Evolutionary conservation across 192 early-diverging fungal genomes (phyloP).

Genomic region (Linnemannia hyalina): DNA sequence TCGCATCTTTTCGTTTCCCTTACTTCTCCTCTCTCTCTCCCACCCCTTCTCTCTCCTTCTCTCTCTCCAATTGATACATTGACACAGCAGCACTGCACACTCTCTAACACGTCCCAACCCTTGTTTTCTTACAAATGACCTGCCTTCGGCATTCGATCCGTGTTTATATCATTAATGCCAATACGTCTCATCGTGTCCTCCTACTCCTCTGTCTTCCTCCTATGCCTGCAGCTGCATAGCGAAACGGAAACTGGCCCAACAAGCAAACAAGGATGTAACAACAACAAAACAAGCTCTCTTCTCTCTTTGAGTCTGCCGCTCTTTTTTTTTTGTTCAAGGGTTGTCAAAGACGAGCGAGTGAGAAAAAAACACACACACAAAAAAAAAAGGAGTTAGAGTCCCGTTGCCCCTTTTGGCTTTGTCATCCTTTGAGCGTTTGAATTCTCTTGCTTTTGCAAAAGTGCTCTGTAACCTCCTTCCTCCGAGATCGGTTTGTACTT

Average conservation of each 20-base stretch:
- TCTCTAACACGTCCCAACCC: not conserved
- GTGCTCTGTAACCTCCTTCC: not conserved
- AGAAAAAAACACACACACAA: not conserved
- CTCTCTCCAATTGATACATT: not conserved
- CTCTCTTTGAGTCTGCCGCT: not conserved
- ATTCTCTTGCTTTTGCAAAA: not conserved
- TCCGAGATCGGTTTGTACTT: not conserved
- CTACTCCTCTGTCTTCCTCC: not conserved
- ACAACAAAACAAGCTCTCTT: not conserved
- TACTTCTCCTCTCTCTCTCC: too few species aligned
- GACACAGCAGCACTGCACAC: not conserved
- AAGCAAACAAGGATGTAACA: not conserved
- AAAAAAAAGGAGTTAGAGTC: not conserved
- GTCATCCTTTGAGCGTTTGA: slow-evolving; percentile 2
- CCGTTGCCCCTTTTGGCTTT: not conserved
- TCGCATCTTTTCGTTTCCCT: too few species aligned
- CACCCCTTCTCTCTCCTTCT: too few species aligned
- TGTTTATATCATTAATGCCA: not conserved
- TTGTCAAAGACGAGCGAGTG: not conserved
- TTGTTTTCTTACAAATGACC: not conserved
- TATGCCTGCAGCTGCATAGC: slow-evolving; percentile 11
- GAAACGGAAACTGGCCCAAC: not conserved
- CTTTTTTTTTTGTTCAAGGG: not conserved
- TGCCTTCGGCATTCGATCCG: not conserved
- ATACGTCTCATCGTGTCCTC: not conserved